Base-by-base conservation (phyloP, 1,139 yeast genomes). In the Zygoascus meyerae region DNA sequence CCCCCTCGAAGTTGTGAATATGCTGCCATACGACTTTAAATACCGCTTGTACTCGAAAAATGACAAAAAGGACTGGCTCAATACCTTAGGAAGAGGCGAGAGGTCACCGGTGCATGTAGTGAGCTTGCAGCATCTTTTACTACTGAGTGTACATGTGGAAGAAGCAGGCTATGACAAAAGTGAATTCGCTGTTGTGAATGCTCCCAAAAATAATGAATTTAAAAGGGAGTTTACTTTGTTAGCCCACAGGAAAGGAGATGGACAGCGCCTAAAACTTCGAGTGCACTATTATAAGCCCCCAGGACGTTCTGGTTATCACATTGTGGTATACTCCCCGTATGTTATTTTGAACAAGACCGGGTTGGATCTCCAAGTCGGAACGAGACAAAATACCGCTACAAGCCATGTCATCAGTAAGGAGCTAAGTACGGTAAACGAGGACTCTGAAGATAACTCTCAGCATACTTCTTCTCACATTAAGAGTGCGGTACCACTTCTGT, bases 311-410 rank as follows among this genome's bases (percentile, higher is more conserved):
- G 63, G 62, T 8, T 52, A 52, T 41, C 55, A 59, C 34, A 76
- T 89, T 1, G 78, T 79, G n/a, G 72, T 92, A 12, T 89, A 79
- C 61, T 71, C 95, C 0, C 97, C 97, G 0, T 92, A 92, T 59
- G 73, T 92, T 40, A 68, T 92, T 30, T 71, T 90, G 53, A 94
- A 94, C 65, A 74, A 85, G 59, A 86, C 96, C 0, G 89, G 86
- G 1, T 75, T 77, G 54, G 79, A 81, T 55, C 56, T 92, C 12
- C 74, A 72, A 42, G 66, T 90, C 28, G 67, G 70, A 34, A 90
- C 87, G 46, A 73, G 72, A 36, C 68, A 75, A 21, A 87, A 85
- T 49, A 53, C 61, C 11, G 68, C 68, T 2, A 50, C 61, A 5
- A 62, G 70, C 5, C 54, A 54, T 56, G 69, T 76, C 18, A 40